Evolutionary conservation across 2,329 filamentous ascomycete species (phyloP), one percentile per base, ranked within the genome.

Genomic region (Fusarium verrucosum): DNA sequence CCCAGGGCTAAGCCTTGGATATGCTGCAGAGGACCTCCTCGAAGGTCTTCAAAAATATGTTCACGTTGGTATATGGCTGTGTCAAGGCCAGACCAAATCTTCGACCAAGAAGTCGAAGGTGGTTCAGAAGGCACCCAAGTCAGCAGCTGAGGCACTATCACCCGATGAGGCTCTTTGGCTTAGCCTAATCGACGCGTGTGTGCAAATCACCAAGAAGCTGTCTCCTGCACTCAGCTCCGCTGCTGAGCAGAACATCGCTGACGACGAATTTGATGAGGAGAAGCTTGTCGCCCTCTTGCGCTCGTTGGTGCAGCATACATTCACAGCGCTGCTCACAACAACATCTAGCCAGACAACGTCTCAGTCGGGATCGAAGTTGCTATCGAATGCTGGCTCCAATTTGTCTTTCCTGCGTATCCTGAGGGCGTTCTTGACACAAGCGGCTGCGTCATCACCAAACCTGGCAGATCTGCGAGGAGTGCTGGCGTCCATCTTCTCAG

Each of bases 21-120:
- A 89, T 62, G 86, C 90, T 0, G 87, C 90, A 1, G 86, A 90
- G 53, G 90, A 94, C 54, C 82, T 97, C 2, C 82, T 97, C 5
- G 85, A 87, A 55, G 88, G 90, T 1, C 80, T 99, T 17, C 89
- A 96, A 61, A 97, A 96, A 74, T 98, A 97, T 77, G 88, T 90
- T 2, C 89, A 93, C 65, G 92, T 99, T 2, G 95, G 96, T 14
- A 94, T 96, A 46, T 99, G 95, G 95, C 82, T 99, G 13, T 98
- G 95, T 70, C 92, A 96, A 76, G 88, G 90, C 2, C 92, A 97
- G 74, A 92, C 87, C 44, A 91, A 90, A 71, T 85, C 84, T 37
- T 65, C 43, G 0, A 77, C 81, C 7, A 83, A 80, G 57, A 77
- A 78, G 58, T 70, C 74, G 50, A 81, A 76, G 65, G 75, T 78